phyloP scores from a whole-genome alignment of 2,329 filamentous ascomycete genomes.

The Sclerotinia subarctica region DNA sequence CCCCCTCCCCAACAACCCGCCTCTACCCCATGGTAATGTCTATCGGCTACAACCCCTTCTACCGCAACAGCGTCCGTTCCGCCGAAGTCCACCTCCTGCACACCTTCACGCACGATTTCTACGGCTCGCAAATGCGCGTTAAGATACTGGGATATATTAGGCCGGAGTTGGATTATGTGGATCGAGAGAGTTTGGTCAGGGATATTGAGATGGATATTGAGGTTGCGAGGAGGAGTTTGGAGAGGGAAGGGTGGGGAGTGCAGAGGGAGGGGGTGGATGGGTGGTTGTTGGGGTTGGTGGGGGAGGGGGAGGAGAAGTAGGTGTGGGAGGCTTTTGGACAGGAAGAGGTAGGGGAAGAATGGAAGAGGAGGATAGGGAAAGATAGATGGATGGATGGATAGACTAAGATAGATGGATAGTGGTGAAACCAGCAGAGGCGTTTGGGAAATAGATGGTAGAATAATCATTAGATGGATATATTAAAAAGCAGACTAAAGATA shows the following conservation, averaged over 20 bases:
- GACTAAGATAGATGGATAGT: not conserved
- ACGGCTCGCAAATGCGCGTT: slow-evolving; percentile 74
- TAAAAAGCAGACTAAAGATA: not conserved
- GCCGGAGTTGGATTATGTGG: slow-evolving; percentile 84
- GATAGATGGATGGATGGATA: not conserved
- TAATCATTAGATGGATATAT: not conserved
- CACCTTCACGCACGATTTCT: slow-evolving; percentile 76
- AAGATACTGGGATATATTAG: slow-evolving; percentile 84
- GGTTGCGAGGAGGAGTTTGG: slow-evolving; percentile 72
- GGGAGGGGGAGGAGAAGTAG: not conserved
- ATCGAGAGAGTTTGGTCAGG: slow-evolving; percentile 75
- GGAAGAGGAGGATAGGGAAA: slow-evolving; percentile 5
- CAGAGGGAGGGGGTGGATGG: slow-evolving; percentile 23
- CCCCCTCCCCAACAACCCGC: slow-evolving; percentile 34
- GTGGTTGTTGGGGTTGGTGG: slow-evolving; percentile 26
- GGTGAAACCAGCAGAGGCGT: not conserved
- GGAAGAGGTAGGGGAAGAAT: not conserved
- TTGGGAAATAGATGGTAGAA: slow-evolving; percentile 2
- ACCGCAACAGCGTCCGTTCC: slow-evolving; percentile 82
- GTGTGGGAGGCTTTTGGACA: not conserved
- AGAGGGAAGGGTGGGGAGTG: slow-evolving; percentile 57
- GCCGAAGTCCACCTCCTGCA: slow-evolving; percentile 91
- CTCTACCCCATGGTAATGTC: slow-evolving; percentile 88
- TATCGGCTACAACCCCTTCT: slow-evolving; percentile 96
- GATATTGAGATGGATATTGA: slow-evolving; percentile 89